A percentile compares a stretch with the other conserved stretches of the same genome.
These are phyloP conservation scores for Leucocoprinus sp. DNA, from an alignment of 768 basidiomycete genomes.

Conservation along the genomic window DNA sequence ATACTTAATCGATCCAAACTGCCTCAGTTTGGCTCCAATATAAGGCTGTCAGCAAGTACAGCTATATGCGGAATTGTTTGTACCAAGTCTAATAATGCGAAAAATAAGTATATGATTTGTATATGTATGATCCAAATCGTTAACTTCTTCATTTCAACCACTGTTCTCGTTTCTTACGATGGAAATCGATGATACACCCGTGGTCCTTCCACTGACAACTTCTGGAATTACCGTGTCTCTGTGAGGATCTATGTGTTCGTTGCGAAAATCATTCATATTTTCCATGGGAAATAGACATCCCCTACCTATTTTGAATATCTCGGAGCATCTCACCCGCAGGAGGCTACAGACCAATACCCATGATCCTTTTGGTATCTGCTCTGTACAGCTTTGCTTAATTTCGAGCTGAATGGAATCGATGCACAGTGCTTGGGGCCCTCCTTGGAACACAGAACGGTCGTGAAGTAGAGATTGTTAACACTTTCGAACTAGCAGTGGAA, in stretches of 20 bases:
- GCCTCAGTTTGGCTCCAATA: too few relatives aligned
- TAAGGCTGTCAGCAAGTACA: too few relatives aligned
- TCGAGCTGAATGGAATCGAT: conserved; percentile 2
- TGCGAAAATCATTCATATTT: conserved; percentile 14
- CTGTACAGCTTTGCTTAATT: conserved; percentile 2
- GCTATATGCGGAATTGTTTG: too few relatives aligned
- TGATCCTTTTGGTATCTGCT: conserved; percentile 54
- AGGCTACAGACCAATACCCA: conserved; percentile 60
- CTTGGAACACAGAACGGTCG: conserved; percentile 91
- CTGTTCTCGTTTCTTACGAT: conserved; percentile 43
- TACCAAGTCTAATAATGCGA: too few relatives aligned
- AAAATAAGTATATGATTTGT: too few relatives aligned
- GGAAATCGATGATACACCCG: conserved; percentile 73
- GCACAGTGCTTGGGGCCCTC: conserved; percentile 80
- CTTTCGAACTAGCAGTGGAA: conserved; percentile 80
- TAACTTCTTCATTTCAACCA: neutral
- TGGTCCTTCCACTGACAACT: conserved; percentile 62
- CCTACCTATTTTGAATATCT: conserved; percentile 92
- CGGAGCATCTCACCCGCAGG: conserved; percentile 86
- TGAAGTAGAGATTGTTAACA: conserved; percentile 95
- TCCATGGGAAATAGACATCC: conserved; percentile 67
- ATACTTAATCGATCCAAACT: too few relatives aligned
- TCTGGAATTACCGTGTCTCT: conserved; percentile 71
- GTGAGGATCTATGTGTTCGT: conserved; percentile 32
- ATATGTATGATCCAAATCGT: neutral